Percentiles rank a stretch among this genome's conserved stretches.
Conservation (phyloP, 495 filamentous ascomycete genomes). For the Aspergillus sparsus region DNA sequence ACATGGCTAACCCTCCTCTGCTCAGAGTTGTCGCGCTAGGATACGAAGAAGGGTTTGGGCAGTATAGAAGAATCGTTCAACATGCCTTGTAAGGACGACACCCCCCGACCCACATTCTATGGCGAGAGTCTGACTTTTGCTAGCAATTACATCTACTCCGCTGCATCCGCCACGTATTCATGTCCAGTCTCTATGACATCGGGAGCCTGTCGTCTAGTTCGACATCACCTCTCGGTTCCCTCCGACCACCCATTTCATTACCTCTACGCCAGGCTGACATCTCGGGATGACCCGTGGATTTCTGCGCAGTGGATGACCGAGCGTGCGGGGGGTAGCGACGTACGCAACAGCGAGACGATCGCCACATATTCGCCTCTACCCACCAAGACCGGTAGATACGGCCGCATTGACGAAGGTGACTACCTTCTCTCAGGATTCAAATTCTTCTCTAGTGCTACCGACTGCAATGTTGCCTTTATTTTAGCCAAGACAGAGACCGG, state of each 20-base stretch:
- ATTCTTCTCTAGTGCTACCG: constrained; percentile 75
- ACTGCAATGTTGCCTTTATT: constrained; percentile 68
- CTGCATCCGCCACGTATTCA: constrained; percentile 61
- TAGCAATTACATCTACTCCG: constrained; percentile 66
- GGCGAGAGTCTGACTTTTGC: background rate
- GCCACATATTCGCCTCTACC: constrained; percentile 43
- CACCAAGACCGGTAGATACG: constrained; percentile 13
- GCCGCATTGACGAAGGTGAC: constrained; percentile 29
- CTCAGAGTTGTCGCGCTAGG: constrained; percentile 41
- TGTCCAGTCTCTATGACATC: constrained; percentile 73
- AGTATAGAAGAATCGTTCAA: constrained; percentile 42
- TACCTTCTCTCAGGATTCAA: constrained; percentile 66
- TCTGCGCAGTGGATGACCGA: constrained; percentile 89
- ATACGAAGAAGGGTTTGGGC: constrained; percentile 33
- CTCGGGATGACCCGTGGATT: constrained; percentile 64
- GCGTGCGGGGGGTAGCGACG: constrained; percentile 70
- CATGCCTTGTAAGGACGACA: constrained; percentile 31
- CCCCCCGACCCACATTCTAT: background rate
- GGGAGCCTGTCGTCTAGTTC: constrained; percentile 60
- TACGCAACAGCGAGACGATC: constrained; percentile 68
- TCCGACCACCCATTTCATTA: constrained; percentile 48
- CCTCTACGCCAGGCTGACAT: constrained; percentile 53
- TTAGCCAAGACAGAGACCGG: constrained; percentile 60
- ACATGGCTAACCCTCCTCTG: too few relatives aligned
- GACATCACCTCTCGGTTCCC: constrained; percentile 43